Evolutionary conservation across 192 early-diverging fungal species (phyloP).

Genomic region (Thamnidium elegans): DNA sequence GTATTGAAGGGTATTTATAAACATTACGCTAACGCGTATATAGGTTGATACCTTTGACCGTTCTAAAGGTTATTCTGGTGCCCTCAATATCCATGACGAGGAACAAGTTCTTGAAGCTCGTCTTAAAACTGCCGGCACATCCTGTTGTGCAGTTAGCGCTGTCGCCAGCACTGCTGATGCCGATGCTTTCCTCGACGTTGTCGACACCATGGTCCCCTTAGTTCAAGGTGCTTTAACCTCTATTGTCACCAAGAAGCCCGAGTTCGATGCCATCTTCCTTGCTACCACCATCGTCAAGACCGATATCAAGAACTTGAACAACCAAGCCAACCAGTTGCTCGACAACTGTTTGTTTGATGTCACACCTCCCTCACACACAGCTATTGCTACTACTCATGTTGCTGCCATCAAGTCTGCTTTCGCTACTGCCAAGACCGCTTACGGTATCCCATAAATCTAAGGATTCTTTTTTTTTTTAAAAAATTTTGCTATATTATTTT

Average conservation of each 20-base stretch:
- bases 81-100: background rate
- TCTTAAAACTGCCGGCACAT: constrained; percentile 2
- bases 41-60: constrained; percentile 6
- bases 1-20: too few relatives aligned
- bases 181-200: constrained; percentile 12
- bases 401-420: constrained; percentile 11
- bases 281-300: background rate
- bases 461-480: too few relatives aligned
- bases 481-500: too few relatives aligned
- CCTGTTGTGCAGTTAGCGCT: background rate
- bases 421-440: constrained; percentile 7
- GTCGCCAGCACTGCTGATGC: constrained; percentile 4
- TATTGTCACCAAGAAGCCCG: constrained; percentile 16
- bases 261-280: background rate
- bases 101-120: background rate
- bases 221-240: background rate
- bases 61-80: constrained; percentile 1
- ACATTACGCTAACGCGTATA: too few relatives aligned
- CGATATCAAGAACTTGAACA: constrained; percentile 1
- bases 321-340: background rate
- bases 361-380: constrained; percentile 3
- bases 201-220: background rate
- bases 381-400: constrained; percentile 7
- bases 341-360: constrained; percentile 3
- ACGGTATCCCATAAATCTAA: too few relatives aligned